phyloP scores from a whole-genome alignment of 2,329 filamentous ascomycete species.

The Tolypocladium paradoxum region DNA sequence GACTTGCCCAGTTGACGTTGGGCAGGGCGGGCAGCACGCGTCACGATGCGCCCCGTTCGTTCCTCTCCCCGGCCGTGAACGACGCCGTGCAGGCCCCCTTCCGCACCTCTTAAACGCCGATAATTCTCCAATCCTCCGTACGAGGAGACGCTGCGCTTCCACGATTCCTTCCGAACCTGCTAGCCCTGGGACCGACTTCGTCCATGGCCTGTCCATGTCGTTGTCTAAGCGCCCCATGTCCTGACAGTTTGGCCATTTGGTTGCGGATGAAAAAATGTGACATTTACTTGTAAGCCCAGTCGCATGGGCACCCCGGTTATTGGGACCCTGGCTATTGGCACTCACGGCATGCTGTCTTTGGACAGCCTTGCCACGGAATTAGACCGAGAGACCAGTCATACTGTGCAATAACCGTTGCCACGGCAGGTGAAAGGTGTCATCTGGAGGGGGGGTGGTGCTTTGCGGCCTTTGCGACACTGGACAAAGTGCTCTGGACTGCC shows the following conservation, averaged over 20 bases:
- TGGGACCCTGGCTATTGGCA: neutral
- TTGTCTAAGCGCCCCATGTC: neutral
- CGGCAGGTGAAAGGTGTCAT: neutral
- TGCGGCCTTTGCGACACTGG: neutral
- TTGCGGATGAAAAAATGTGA: neutral
- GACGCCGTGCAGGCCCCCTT: neutral
- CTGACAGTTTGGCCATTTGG: neutral
- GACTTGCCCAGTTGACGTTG: neutral
- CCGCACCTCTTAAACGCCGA: neutral
- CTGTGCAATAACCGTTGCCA: neutral
- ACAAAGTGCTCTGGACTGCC: neutral
- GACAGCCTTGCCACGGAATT: neutral
- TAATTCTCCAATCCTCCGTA: neutral
- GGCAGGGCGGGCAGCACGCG: neutral
- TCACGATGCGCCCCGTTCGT: neutral
- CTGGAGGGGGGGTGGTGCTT: neutral
- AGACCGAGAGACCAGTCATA: neutral
- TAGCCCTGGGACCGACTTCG: neutral
- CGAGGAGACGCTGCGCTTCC: neutral
- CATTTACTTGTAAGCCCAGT: neutral
- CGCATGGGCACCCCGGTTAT: neutral
- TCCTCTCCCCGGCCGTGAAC: neutral
- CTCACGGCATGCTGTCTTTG: neutral
- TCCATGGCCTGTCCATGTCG: neutral
- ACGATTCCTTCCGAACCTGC: neutral